Percentiles rank a stretch among this genome's conserved stretches.
phyloP scores from a whole-genome alignment of 2,329 filamentous ascomycete genomes.

The Aureobasidium pullulans region DNA sequence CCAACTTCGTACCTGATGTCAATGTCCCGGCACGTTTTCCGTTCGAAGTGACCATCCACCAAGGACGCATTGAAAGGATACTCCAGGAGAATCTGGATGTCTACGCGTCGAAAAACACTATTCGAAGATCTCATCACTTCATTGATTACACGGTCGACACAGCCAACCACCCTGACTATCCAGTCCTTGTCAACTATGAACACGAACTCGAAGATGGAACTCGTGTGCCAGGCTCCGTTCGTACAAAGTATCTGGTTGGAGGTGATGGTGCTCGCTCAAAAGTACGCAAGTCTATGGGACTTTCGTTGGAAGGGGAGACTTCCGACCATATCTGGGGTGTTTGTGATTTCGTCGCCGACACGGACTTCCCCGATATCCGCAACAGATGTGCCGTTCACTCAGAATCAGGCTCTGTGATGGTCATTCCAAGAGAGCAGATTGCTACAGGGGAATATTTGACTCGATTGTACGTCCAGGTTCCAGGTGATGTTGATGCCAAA shows the following conservation, averaged over 20 bases:
- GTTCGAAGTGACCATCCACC: slow-evolving; percentile 53
- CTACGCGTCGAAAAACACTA: slow-evolving; percentile 15
- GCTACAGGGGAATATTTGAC: not conserved
- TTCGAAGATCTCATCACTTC: slow-evolving; percentile 9
- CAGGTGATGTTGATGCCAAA: slow-evolving; percentile 31
- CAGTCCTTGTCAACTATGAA: not conserved
- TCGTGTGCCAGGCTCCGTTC: slow-evolving; percentile 15
- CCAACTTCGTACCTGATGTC: slow-evolving; percentile 9
- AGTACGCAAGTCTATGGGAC: slow-evolving; percentile 19
- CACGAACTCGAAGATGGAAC: slow-evolving; percentile 7
- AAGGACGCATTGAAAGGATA: slow-evolving; percentile 60
- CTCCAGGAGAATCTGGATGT: slow-evolving; percentile 17
- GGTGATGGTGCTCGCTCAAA: slow-evolving; percentile 20
- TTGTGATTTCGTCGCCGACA: slow-evolving; percentile 23
- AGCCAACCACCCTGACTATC: slow-evolving; percentile 4
- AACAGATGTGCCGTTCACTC: slow-evolving; percentile 73
- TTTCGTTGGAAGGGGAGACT: slow-evolving; percentile 22
- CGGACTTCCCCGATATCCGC: slow-evolving; percentile 57
- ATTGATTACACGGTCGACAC: not conserved
- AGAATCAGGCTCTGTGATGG: slow-evolving; percentile 62
- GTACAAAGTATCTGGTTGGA: slow-evolving; percentile 18
- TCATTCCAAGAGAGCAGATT: slow-evolving; percentile 59
- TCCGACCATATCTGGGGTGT: slow-evolving; percentile 26
- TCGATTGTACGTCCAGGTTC: slow-evolving; percentile 14
- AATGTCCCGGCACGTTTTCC: slow-evolving; percentile 10